Evolutionary conservation across 129 eudicot genomes (phyloP).

Genomic region (Pittosporum tobira): DNA sequence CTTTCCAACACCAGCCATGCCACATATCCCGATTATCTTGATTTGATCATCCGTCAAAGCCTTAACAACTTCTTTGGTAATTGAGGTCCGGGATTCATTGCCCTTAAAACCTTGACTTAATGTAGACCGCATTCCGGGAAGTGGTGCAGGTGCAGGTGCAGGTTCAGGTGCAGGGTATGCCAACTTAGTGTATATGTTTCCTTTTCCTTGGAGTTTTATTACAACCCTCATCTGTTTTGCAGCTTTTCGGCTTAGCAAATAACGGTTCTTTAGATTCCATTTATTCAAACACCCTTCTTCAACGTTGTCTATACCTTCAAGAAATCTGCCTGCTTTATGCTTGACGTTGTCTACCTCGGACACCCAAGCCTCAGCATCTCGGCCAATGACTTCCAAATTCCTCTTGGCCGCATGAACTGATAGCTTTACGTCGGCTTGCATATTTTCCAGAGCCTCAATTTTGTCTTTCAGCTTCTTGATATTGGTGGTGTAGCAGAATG

Average conservation of each 20-base stretch:
- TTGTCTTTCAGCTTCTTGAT: background rate
- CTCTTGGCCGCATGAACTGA: background rate
- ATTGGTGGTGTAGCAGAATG: constrained; percentile 9
- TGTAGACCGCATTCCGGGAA: background rate
- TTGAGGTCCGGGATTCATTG: background rate
- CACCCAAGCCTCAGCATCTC: constrained; percentile 7
- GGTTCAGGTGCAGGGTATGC: constrained; percentile 2
- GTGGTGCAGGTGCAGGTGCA: background rate
- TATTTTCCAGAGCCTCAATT: background rate
- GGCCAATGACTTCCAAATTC: background rate
- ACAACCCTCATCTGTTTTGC: background rate
- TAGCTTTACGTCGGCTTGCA: background rate
- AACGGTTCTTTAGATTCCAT: constrained; percentile 6
- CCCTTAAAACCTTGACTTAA: background rate
- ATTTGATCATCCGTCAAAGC: constrained; percentile 5
- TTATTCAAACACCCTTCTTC: background rate
- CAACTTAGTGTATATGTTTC: background rate
- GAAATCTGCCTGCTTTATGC: background rate
- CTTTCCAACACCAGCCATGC: constrained; percentile 14
- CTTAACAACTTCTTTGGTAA: constrained; percentile 3
- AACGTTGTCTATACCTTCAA: background rate
- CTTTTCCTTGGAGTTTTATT: background rate
- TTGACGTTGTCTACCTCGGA: background rate
- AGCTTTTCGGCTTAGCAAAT: constrained; percentile 13
- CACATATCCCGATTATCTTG: constrained; percentile 4